phyloP scores from a whole-genome alignment of 306 rosid species.

The Luffa acutangula region DNA sequence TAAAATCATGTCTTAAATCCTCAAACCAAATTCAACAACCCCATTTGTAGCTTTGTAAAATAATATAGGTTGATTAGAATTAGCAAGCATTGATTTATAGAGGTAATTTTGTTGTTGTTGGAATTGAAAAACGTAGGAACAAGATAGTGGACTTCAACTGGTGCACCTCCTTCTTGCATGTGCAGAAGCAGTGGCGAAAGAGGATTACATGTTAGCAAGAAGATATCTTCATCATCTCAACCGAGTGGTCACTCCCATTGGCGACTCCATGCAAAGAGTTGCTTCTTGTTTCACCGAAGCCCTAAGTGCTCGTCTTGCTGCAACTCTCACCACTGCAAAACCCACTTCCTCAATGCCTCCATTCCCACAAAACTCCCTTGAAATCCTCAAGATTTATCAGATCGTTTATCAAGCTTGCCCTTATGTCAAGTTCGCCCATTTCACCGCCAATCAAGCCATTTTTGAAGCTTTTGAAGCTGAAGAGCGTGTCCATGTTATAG shows the following conservation, averaged over 20 bases:
- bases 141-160: constrained; percentile 87
- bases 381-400: constrained; percentile 74
- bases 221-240: constrained; percentile 70
- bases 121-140: constrained; percentile 33
- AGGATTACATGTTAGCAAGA: constrained; percentile 78
- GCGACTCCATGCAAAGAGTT: constrained; percentile 89
- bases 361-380: constrained; percentile 56
- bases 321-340: constrained; percentile 35
- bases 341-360: constrained; percentile 24
- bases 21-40: too few relatives aligned
- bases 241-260: constrained; percentile 56
- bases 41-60: too few relatives aligned
- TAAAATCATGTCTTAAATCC: neutral
- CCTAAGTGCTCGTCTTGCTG: constrained; percentile 52
- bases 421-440: constrained; percentile 78
- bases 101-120: neutral
- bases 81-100: too few relatives aligned
- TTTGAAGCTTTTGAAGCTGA: constrained; percentile 83
- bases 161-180: constrained; percentile 92
- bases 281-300: constrained; percentile 86
- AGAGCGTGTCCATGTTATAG: constrained; percentile 77
- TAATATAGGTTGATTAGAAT: neutral
- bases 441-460: constrained; percentile 86
- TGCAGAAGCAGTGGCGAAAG: constrained; percentile 87
- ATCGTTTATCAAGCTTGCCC: constrained; percentile 94